These are phyloP conservation scores for Saccharomycopsis amapae DNA, from an alignment of 805 yeast genomes.

Conservation along the genomic window DNA sequence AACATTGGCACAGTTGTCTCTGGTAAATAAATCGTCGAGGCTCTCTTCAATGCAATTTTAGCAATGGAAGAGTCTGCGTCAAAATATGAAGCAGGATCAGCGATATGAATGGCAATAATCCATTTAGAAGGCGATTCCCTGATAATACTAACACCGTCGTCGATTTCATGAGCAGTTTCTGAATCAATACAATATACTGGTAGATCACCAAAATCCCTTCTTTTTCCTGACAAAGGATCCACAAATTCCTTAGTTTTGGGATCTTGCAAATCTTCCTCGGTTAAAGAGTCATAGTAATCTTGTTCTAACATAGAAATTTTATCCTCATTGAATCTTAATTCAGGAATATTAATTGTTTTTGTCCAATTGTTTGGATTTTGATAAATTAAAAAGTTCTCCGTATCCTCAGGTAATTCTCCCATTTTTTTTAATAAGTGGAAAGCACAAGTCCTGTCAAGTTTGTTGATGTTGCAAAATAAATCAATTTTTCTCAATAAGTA, in stretches of 20 bases:
- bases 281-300: conserved; percentile 33
- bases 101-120: conserved; percentile 64
- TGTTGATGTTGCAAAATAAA: conserved; percentile 35
- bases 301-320: conserved; percentile 38
- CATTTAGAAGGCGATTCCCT: conserved; percentile 27
- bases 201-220: conserved; percentile 38
- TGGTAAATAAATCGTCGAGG: conserved; percentile 68
- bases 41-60: conserved; percentile 51
- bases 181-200: conserved; percentile 81
- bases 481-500: conserved; percentile 31
- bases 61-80: conserved; percentile 27
- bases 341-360: conserved; percentile 34
- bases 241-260: conserved; percentile 8
- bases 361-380: conserved; percentile 47
- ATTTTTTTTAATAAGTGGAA: conserved; percentile 38
- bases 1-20: conserved; percentile 62
- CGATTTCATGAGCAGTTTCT: conserved; percentile 77
- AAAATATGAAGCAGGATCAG: conserved; percentile 76
- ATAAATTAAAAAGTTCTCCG: conserved; percentile 22
- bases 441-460: conserved; percentile 43
- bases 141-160: conserved; percentile 78
- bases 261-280: conserved; percentile 15
- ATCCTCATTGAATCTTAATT: conserved; percentile 40
- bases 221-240: conserved; percentile 23
- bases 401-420: conserved; percentile 1